Conservation (phyloP, 257 asterid genomes). For the Solanum medicagineum region DNA sequence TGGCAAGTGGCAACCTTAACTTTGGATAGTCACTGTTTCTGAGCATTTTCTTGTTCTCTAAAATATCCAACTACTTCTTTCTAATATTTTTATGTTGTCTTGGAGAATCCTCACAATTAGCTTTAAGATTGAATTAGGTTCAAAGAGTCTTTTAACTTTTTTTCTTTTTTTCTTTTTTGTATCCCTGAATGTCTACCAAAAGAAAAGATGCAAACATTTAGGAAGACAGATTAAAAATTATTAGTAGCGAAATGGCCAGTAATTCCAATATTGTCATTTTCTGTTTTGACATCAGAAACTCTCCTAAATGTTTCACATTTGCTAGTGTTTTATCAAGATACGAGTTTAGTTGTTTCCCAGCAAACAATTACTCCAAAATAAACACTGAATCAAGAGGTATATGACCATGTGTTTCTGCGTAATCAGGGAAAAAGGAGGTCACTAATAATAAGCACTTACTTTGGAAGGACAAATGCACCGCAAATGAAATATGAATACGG, state of each 20-base stretch:
- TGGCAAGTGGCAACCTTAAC: background rate
- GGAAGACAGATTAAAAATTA: background rate
- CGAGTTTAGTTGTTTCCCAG: background rate
- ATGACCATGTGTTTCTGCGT: background rate
- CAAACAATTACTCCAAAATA: background rate
- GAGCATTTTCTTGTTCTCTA: background rate
- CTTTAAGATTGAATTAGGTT: background rate
- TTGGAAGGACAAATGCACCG: background rate
- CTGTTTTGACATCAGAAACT: background rate
- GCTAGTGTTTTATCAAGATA: background rate
- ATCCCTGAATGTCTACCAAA: background rate
- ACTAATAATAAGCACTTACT: background rate
- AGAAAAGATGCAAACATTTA: background rate
- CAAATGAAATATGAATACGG: background rate
- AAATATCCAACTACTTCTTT: background rate
- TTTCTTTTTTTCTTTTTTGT: background rate
- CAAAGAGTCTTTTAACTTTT: background rate
- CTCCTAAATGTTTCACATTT: background rate
- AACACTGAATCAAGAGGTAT: background rate
- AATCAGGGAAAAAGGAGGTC: background rate
- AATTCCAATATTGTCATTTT: background rate
- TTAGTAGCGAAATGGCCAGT: background rate
- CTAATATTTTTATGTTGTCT: background rate
- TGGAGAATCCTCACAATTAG: background rate
- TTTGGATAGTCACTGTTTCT: background rate